phyloP scores from a whole-genome alignment of 768 basidiomycete species.

The Lentinula boryana region DNA sequence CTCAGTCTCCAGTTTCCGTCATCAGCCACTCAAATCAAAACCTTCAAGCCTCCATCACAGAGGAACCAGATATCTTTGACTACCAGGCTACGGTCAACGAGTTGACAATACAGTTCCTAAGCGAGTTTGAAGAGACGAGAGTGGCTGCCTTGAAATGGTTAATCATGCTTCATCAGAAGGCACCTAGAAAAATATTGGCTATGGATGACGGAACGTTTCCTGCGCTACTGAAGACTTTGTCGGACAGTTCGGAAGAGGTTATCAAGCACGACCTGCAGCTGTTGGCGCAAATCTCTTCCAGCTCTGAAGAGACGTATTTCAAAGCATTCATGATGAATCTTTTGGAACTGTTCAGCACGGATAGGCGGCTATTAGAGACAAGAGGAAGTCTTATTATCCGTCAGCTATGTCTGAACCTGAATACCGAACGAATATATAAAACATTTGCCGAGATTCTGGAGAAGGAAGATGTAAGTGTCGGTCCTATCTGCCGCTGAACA shows the following conservation, averaged over 20 bases:
- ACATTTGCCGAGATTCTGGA: conserved; percentile 97
- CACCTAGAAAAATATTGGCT: conserved; percentile 90
- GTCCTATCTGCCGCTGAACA: not conserved
- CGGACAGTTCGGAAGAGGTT: conserved; percentile 96
- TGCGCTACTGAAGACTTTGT: conserved; percentile 89
- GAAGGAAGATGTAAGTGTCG: conserved; percentile 80
- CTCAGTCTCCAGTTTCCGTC: conserved; percentile 58
- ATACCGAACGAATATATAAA: conserved; percentile 91
- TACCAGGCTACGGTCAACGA: conserved; percentile 91
- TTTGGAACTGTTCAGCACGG: conserved; percentile 91
- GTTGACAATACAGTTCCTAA: conserved; percentile 88
- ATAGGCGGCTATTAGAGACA: conserved; percentile 81
- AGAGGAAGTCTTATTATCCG: conserved; percentile 94
- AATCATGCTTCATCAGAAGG: conserved; percentile 97
- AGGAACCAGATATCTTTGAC: conserved; percentile 76
- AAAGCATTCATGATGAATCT: conserved; percentile 94
- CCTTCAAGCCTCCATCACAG: conserved; percentile 25
- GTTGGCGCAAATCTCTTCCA: conserved; percentile 93
- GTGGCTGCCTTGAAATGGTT: conserved; percentile 97
- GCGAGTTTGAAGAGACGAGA: conserved; percentile 94
- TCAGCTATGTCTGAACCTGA: conserved; percentile 89
- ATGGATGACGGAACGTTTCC: conserved; percentile 98
- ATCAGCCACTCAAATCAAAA: conserved; percentile 30
- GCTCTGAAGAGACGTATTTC: conserved; percentile 94
- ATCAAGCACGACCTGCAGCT: conserved; percentile 96